Evolutionary conservation across 2,329 filamentous ascomycete species (phyloP), one percentile per base, ranked within the genome.

Genomic region (Diaporthe aspalathi): DNA sequence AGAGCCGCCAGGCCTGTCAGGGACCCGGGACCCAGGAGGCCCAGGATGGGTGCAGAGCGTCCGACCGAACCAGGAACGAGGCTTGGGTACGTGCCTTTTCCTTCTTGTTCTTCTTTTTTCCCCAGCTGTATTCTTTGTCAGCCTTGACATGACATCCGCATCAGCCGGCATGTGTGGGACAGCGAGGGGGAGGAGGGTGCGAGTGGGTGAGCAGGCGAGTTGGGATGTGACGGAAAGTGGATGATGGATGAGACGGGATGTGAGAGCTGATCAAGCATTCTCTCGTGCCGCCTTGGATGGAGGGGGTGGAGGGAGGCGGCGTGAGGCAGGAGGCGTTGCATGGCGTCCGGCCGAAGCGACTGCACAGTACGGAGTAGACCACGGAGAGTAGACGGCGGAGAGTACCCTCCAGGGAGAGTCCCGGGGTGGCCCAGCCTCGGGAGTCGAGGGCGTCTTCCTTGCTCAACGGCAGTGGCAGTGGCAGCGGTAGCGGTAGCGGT

Each of bases 301-400:
- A 20, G 12, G 40, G 49, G 16, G 29, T 27, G 52, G 52, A 20
- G 12, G 40, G 57, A n/a, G 57, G 57, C 57, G 57, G n/a, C n/a
- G n/a, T n/a, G n/a, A 27, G 52, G 52, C 17, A n/a, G 40, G 57
- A n/a, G 57, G 57, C 57, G 57, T 63, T 63, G 57, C 57, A 63
- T 63, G 57, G 57, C 57, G 43, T 49, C 43, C 27, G 43, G 45
- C 40, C 57, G 12, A 63, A n/a, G 57, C 57, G 57, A 47, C 57
- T 14, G 27, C 57, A 27, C 57, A 62, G 57, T 20, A 38, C 35
- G 35, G 35, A 38, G 35, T 11, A 38, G 35, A 38, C 9, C 35
- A 9, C 35, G 35, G 35, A n/a, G n/a, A n/a, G n/a, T n/a, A n/a
- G n/a, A n/a, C n/a, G n/a, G n/a, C n/a, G n/a, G n/a, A 32, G 32